These are phyloP conservation scores for Botryotinia globosa DNA, from an alignment of 2,329 filamentous ascomycete species.

Conservation along the genomic window DNA sequence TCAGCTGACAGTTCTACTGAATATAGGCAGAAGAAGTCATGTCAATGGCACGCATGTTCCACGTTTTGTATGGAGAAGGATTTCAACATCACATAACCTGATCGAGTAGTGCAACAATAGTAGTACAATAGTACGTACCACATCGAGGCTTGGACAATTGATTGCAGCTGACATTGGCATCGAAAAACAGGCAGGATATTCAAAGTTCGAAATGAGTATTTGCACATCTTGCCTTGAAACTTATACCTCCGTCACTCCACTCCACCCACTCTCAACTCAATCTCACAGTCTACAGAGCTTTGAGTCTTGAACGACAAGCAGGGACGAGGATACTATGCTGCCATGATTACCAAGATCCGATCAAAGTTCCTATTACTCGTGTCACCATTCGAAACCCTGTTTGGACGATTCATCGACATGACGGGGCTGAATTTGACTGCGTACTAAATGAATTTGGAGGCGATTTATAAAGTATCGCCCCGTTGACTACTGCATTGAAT, in stretches of 20 bases:
- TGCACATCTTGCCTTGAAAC: not conserved
- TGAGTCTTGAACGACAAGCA: not conserved
- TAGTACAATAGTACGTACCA: too few relatives aligned
- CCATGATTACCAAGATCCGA: slow-evolving; percentile 11
- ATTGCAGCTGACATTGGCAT: not conserved
- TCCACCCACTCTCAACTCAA: slow-evolving; percentile 5
- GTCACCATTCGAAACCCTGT: slow-evolving; percentile 15
- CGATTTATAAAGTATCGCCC: not conserved
- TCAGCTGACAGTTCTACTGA: slow-evolving; percentile 14
- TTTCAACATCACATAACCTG: not conserved
- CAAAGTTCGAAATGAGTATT: not conserved
- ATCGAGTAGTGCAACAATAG: not conserved
- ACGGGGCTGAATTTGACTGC: not conserved
- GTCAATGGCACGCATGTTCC: slow-evolving; percentile 5
- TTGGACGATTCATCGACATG: slow-evolving; percentile 8
- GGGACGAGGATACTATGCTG: slow-evolving; percentile 8
- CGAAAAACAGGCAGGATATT: not conserved
- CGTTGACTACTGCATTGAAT: slow-evolving; percentile 8
- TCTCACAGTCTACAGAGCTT: not conserved
- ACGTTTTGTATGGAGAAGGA: not conserved
- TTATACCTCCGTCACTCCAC: not conserved
- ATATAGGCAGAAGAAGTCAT: slow-evolving; percentile 3
- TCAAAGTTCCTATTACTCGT: slow-evolving; percentile 2
- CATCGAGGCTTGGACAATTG: not conserved
- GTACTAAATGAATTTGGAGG: not conserved